Conservation (phyloP, 192 early-diverging fungal genomes). For the Lobosporangium transversale region DNA sequence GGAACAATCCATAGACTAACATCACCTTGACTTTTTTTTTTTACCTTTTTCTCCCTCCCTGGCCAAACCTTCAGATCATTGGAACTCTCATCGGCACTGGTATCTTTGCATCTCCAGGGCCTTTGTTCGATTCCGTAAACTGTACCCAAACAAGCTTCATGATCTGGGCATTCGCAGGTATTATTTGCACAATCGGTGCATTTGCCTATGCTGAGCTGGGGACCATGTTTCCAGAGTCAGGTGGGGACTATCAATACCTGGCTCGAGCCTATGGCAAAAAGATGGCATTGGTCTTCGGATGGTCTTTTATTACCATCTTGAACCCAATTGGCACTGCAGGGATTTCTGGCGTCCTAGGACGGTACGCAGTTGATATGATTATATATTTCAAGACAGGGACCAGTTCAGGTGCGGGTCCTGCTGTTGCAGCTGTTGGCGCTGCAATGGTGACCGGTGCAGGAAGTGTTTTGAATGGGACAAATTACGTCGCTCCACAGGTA, state of each 20-base stretch:
- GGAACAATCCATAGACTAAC: background rate
- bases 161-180: constrained; percentile 49
- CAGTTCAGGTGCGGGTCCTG: constrained; percentile 13
- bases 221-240: constrained; percentile 52
- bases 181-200: constrained; percentile 44
- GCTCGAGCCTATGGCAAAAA: constrained; percentile 64
- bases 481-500: background rate
- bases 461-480: constrained; percentile 7
- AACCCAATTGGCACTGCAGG: constrained; percentile 62
- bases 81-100: constrained; percentile 63
- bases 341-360: constrained; percentile 50
- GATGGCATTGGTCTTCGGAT: constrained; percentile 64
- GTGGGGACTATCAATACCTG: constrained; percentile 71
- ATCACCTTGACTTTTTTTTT: background rate
- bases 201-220: constrained; percentile 56
- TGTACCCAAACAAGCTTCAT: constrained; percentile 48
- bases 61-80: constrained; percentile 35
- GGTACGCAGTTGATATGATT: constrained; percentile 43
- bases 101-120: constrained; percentile 73
- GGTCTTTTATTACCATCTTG: constrained; percentile 63
- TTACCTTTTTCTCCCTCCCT: background rate
- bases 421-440: background rate
- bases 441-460: background rate
- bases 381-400: constrained; percentile 33
- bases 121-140: constrained; percentile 54